phyloP scores from a whole-genome alignment of 768 basidiomycete species.

The Russula sp. region DNA sequence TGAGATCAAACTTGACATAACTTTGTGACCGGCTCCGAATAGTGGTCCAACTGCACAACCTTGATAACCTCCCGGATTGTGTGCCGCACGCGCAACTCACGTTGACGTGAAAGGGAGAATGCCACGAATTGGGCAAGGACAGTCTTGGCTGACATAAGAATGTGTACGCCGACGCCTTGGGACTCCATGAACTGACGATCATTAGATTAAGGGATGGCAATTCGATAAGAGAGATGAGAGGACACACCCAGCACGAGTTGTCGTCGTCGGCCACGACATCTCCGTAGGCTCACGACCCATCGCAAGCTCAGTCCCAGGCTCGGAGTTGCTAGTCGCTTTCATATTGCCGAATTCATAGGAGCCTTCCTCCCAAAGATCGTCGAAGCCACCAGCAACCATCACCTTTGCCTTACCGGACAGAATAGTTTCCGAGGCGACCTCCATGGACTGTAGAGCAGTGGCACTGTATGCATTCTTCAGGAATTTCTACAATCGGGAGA shows the following conservation, averaged over 20 bases:
- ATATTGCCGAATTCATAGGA: conserved; percentile 99
- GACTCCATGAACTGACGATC: conserved; percentile 84
- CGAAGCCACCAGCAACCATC: conserved; percentile 98
- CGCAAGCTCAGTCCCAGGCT: conserved; percentile 93
- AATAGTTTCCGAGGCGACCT: conserved; percentile 94
- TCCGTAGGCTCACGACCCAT: conserved; percentile 99
- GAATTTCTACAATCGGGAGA: conserved; percentile 16
- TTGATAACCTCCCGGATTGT: no score
- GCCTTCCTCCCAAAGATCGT: conserved; percentile 98
- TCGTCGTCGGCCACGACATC: conserved; percentile 97
- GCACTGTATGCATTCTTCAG: conserved; percentile 50
- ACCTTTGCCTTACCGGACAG: conserved; percentile 96
- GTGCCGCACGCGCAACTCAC: no score
- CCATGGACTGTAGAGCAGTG: conserved; percentile 94
- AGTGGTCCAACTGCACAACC: no score
- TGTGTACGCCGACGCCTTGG: conserved; percentile 94
- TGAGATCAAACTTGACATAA: no score
- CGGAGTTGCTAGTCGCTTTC: conserved; percentile 98
- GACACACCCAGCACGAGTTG: conserved; percentile 88
- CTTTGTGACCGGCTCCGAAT: no score
- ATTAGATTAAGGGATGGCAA: conserved; percentile 10
- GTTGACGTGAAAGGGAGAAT: no score
- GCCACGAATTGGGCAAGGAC: no score
- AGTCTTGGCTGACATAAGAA: conserved; percentile 97
- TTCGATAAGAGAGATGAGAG: conserved; percentile 13